Percentiles rank a stretch among this genome's conserved stretches.
Evolutionary conservation across 2,329 filamentous ascomycete genomes (phyloP).

Genomic region (Monosporascus sp.): DNA sequence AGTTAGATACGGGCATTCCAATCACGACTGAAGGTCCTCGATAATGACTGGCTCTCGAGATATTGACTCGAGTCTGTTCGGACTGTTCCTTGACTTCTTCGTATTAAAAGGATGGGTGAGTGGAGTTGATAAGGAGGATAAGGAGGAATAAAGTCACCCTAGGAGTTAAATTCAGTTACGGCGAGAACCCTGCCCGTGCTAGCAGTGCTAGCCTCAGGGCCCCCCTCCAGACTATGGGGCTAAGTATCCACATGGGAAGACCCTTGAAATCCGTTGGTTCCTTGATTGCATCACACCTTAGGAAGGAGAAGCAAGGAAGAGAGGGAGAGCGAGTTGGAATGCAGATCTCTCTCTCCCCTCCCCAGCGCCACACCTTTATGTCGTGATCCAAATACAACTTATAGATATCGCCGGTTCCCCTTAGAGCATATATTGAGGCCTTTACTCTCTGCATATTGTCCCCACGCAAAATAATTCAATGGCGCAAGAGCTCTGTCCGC

Average conservation of each 20-base stretch:
- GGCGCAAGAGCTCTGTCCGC: neutral
- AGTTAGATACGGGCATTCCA: neutral
- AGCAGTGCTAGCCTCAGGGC: too few relatives aligned
- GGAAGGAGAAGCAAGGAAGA: neutral
- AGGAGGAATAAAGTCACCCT: neutral
- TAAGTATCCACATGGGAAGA: neutral
- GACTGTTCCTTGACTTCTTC: neutral
- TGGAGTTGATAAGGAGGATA: too few relatives aligned
- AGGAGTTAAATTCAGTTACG: neutral
- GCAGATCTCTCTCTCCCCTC: neutral
- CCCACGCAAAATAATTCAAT: neutral
- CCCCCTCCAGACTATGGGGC: neutral
- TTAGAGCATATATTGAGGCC: too few relatives aligned
- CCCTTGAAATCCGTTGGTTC: neutral
- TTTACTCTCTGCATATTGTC: too few relatives aligned
- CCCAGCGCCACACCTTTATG: neutral
- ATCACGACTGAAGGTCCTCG: neutral
- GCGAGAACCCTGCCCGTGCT: too few relatives aligned
- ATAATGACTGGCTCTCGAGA: neutral
- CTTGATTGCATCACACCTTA: neutral
- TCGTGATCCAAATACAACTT: too few relatives aligned
- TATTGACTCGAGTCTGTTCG: neutral
- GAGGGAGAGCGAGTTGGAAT: neutral
- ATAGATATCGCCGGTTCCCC: too few relatives aligned
- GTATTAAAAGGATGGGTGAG: neutral